These are phyloP conservation scores for Leccinum uliginosum DNA, from an alignment of 768 basidiomycete species.

Conservation along the genomic window DNA sequence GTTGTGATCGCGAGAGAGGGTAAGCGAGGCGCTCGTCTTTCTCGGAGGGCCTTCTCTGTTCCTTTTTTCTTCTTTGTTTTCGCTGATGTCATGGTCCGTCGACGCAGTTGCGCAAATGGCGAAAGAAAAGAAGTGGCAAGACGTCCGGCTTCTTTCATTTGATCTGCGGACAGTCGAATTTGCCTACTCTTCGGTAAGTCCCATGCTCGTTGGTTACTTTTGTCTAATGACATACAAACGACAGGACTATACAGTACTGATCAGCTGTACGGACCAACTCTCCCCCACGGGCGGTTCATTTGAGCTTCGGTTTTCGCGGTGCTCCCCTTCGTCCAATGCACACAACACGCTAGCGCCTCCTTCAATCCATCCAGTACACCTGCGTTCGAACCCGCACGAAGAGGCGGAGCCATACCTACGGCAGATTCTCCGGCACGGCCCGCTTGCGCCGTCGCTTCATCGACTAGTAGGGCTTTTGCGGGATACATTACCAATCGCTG, in stretches of 20 bases:
- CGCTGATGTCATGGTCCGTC: background rate
- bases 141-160: slow-evolving; percentile 81
- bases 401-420: slow-evolving; percentile 75
- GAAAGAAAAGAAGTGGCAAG: slow-evolving; percentile 63
- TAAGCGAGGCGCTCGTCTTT: slow-evolving; percentile 27
- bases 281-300: slow-evolving; percentile 67
- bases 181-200: slow-evolving; percentile 60
- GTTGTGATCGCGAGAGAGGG: slow-evolving; percentile 90
- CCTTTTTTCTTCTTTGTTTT: background rate
- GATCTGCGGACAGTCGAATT: slow-evolving; percentile 92
- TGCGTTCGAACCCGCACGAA: slow-evolving; percentile 66
- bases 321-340: slow-evolving; percentile 6
- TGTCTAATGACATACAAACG: background rate
- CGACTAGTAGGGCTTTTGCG: slow-evolving; percentile 65
- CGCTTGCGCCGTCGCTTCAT: slow-evolving; percentile 60
- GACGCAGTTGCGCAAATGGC: slow-evolving; percentile 81
- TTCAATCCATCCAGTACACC: slow-evolving; percentile 27
- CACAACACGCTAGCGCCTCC: slow-evolving; percentile 23
- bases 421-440: slow-evolving; percentile 63
- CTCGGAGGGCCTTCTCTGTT: background rate
- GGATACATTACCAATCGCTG: slow-evolving; percentile 73
- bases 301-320: slow-evolving; percentile 67
- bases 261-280: slow-evolving; percentile 74
- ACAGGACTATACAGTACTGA: slow-evolving; percentile 73
- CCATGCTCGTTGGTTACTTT: background rate